Base-by-base conservation (phyloP, 129 eudicot species). In the Escallonia herrerae region DNA sequence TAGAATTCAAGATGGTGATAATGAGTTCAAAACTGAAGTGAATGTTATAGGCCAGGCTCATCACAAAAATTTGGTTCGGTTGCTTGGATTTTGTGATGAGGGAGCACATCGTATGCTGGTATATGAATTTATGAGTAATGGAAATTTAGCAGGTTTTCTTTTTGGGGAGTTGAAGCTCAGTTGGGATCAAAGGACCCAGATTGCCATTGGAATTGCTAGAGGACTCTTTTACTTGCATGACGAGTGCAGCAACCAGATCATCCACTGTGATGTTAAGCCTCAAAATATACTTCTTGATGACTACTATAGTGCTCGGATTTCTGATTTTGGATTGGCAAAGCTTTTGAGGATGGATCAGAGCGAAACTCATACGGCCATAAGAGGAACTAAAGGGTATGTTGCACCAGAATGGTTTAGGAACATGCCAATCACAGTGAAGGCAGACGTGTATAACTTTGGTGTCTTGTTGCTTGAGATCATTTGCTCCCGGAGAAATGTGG, bases 311-410 rank as follows among this genome's bases (percentile, higher is more conserved):
- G 78, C 83, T 10, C 60, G 80, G 54, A 82, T 82, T 47, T 70
- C 83, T 2, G 87, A 82, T n/a, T 82, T 82, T 68, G 87, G 87
- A 33, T 40, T 82, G 66, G 83, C 87, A 4, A 82, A 82, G 54
- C 77, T 82, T 40, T 13, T 82, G 75, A 54, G 15, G 64, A 51
- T 82, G 52, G 55, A 78, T 57, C 83, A 78, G 48, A 82, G 78
- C 42, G 74, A 58, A 4, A 74, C 87, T 1, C 10, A 60, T 40
- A 82, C 83, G 0, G 63, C 58, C 15, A 77, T 82, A 4, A 52
- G 87, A 57, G 86, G 86, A 37, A 81, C 83, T 2, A 81, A 70
- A 66, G 86, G 86, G 40, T 82, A 82, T 10, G 86, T 82, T 33
- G 83, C 86, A 6, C 84, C 79, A 0, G 83, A 79, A 50, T 79